Conservation (phyloP, 176 grass and related monocot genomes). For the Lolium multiflorum region DNA sequence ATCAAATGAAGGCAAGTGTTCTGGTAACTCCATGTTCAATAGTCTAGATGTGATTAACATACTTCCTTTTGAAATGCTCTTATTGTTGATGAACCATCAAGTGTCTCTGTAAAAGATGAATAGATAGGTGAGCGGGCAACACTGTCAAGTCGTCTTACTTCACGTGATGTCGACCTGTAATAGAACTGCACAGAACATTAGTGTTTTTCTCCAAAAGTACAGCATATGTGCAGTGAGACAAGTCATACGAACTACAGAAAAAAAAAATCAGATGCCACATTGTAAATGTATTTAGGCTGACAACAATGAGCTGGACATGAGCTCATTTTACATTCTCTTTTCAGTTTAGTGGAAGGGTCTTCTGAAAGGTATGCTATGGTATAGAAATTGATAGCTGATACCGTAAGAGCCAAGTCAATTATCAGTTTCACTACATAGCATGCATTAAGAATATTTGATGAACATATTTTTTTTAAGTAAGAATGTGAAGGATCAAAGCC, state of each 20-base stretch:
- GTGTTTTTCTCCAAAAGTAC: conserved; percentile 38
- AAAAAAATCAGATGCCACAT: neutral
- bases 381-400: conserved; percentile 12
- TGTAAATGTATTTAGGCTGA: conserved; percentile 5
- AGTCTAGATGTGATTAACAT: conserved; percentile 10
- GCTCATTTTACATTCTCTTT: neutral
- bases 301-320: conserved; percentile 19
- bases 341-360: conserved; percentile 33
- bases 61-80: conserved; percentile 92
- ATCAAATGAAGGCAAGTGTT: neutral
- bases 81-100: conserved; percentile 95
- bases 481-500: neutral
- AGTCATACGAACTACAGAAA: neutral
- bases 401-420: neutral
- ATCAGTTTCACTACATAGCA: neutral
- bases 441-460: neutral
- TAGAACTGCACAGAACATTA: conserved; percentile 51
- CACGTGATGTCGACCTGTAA: conserved; percentile 96
- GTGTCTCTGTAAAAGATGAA: conserved; percentile 91
- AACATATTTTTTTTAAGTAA: neutral
- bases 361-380: neutral
- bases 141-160: conserved; percentile 91
- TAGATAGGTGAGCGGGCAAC: conserved; percentile 97
- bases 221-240: neutral
- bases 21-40: neutral